Base-by-base conservation (phyloP, 495 filamentous ascomycete genomes). In the Xylaria grammica region DNA sequence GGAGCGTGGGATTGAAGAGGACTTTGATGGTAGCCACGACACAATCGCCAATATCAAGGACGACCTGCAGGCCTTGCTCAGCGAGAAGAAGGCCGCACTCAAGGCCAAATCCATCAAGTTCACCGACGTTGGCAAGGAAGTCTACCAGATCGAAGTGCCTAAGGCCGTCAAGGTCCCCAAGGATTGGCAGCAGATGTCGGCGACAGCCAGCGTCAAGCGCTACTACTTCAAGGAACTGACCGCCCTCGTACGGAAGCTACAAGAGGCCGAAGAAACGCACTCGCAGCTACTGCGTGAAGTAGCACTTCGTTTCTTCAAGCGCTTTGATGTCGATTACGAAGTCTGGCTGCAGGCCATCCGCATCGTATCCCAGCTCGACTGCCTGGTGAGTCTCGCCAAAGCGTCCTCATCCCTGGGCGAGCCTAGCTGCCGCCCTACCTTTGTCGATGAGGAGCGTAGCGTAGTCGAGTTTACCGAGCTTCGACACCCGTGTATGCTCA, bases 241-340 rank as follows among this genome's bases (percentile, higher is more conserved):
- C 19, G 82, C 81, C 27, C 84, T 96, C 9, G 92, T 99, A 29
- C 88, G 93, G 49, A 84, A 91, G 64, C 82, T 97, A 3, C 94
- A 94, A 71, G 96, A 99, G 75, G 89, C 93, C 8, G 94, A 97
- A 72, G 96, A 99, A 74, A 96, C 88, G 2, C 96, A 98, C 78
- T 87, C 87, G 15, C 94, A 98, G 72, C 93, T 98, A 55, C 87
- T 94, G 44, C 94, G 94, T 65, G 92, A 93, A 38, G 91, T 97
- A 42, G 85, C 91, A 10, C 84, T 86, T 9, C 85, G 93, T 46
- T 93, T 99, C 81, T 97, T 89, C 74, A 84, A 84, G 60, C 87
- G 91, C 11, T 98, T 99, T 71, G 95, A 97, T 69, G 81, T 91
- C 62, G 84, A 97, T 64, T 97, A 98, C 73, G 77, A 82, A 22